A percentile compares a stretch with the other conserved stretches of the same genome.
Conservation (phyloP, 179 eudicot genomes). For the Beta lomatogona region DNA sequence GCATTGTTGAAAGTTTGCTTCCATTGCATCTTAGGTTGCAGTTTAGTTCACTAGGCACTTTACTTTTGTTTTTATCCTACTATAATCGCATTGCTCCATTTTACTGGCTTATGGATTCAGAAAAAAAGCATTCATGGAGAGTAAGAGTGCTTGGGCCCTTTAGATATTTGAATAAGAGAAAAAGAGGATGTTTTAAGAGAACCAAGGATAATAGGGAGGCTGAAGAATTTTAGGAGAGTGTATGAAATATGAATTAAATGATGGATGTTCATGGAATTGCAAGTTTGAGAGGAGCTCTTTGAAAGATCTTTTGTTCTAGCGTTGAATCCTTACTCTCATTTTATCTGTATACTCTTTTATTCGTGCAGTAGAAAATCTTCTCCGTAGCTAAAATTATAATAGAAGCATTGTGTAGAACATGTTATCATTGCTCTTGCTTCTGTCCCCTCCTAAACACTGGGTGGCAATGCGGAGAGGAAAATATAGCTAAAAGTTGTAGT, state of each 20-base stretch:
- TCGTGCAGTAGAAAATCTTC: no score
- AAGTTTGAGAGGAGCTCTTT: neutral
- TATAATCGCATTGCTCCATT: neutral
- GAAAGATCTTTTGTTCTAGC: neutral
- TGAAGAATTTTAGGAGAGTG: neutral
- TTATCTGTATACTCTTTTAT: no score
- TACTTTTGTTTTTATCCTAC: neutral
- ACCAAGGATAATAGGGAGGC: neutral
- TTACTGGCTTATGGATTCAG: neutral
- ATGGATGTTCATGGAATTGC: neutral
- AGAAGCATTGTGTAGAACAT: neutral
- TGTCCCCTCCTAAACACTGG: neutral
- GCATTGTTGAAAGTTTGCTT: constrained; percentile 3
- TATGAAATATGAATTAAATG: neutral
- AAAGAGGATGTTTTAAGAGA: neutral
- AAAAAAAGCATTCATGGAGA: neutral
- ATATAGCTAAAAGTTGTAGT: neutral
- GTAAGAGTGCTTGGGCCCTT: neutral
- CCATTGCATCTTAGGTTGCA: neutral
- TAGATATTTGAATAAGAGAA: neutral
- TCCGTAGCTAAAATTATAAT: neutral
- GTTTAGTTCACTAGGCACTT: neutral
- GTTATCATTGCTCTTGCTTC: neutral
- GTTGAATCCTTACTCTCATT: no score
- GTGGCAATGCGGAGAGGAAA: neutral